Percentiles rank a stretch among this genome's conserved stretches.
Conservation (phyloP, 139 green algal genomes). For the Ettlia oleoabundans region DNA sequence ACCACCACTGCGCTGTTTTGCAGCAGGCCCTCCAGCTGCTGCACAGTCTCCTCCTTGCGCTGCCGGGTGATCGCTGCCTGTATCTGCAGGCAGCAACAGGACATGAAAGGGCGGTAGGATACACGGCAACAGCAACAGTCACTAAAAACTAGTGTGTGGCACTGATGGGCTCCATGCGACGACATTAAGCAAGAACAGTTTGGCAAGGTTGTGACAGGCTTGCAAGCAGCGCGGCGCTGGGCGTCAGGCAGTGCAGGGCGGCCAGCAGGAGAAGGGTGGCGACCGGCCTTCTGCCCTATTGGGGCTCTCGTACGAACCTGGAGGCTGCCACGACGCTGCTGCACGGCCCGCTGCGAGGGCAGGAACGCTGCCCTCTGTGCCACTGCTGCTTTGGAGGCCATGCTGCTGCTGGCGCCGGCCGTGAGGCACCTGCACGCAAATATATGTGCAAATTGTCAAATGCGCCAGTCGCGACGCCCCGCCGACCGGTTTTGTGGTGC, state of each 20-base stretch:
- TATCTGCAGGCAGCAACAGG: constrained; percentile 57
- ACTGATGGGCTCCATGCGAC: too few relatives aligned
- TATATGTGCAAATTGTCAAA: neutral
- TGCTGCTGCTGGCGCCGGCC: constrained; percentile 14
- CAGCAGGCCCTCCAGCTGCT: constrained; percentile 72
- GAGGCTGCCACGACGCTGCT: constrained; percentile 32
- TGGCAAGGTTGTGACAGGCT: neutral
- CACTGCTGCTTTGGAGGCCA: constrained; percentile 23
- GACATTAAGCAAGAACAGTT: too few relatives aligned
- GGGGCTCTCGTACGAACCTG: neutral
- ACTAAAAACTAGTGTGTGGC: too few relatives aligned
- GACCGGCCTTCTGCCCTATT: neutral
- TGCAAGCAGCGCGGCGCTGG: neutral
- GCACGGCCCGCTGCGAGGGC: constrained; percentile 21
- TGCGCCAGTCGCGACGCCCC: neutral
- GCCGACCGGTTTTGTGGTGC: neutral
- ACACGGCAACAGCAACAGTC: too few relatives aligned
- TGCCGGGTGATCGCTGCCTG: constrained; percentile 73
- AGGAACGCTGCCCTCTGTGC: constrained; percentile 31
- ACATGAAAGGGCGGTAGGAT: neutral
- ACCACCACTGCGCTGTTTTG: constrained; percentile 80
- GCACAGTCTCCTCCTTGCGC: constrained; percentile 81
- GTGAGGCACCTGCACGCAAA: constrained; percentile 7
- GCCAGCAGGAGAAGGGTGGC: neutral
- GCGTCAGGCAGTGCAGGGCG: neutral